Evolutionary conservation across 2,329 filamentous ascomycete species (phyloP), one percentile per base, ranked within the genome.

Genomic region (Monosporascus sp.): DNA sequence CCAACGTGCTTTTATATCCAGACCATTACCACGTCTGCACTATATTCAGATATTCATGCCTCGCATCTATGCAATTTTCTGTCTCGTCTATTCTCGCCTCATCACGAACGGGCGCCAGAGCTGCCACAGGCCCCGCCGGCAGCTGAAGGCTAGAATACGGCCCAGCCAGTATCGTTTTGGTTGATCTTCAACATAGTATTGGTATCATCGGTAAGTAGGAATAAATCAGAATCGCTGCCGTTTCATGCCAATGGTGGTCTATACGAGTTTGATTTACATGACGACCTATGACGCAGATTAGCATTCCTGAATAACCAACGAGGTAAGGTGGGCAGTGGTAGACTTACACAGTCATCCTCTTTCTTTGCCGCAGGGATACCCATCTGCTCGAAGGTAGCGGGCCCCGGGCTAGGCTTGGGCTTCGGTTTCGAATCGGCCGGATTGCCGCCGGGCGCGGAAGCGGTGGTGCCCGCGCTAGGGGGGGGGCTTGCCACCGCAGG

Each of bases 361-460:
- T 86, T 81, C 71, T 94, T 92, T 48, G 80, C 85, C 64, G 86
- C 81, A 7, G 91, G 90, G 63, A 99, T 93, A 40, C 94, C 94
- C 94, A 99, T 99, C 68, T 95, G 92, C 68, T 97, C 93, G 70
- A 99, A 99, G 0, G 94, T 97, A 63, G 94, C 90, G 1, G 94
- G 93, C 11, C 93, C 94, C 67, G 91, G 89, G 49, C 81, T 76
- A 46, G 74, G 68, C 57, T 71, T 73, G 20, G 73, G 67, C 17
- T 74, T 72, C 3, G 75, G 59, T 58, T 73, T 69, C 20, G 72
- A 65, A 7, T 74, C 71, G 17, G 69, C 62, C 7, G 71, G n/a
- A 72, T 69, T 44, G 70, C 62, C 60, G 52, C 60, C 22, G 20
- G 70, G 61, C 43, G 67, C 62, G 5, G 64, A 55, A 63, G 62